phyloP scores from a whole-genome alignment of 129 eudicot genomes.

The Chrysanthemum seticuspe region DNA sequence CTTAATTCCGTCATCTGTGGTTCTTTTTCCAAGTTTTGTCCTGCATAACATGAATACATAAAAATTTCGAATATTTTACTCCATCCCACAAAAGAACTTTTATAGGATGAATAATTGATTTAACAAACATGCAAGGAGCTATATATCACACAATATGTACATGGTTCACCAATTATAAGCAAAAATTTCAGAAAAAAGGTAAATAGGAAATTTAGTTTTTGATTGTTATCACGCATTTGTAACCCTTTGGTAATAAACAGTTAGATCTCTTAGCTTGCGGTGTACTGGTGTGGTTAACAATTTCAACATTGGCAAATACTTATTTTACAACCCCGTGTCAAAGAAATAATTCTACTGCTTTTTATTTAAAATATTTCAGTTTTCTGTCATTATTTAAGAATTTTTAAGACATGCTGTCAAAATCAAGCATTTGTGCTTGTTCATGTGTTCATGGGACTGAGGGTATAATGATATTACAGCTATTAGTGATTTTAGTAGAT shows the following conservation, averaged over 20 bases:
- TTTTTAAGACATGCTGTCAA: constrained; percentile 6
- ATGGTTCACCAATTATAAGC: no score
- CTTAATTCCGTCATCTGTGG: constrained; percentile 71
- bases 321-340: neutral
- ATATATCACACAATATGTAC: neutral
- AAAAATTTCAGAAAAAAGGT: no score
- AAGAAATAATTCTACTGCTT: constrained; percentile 1
- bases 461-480: neutral
- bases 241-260: neutral
- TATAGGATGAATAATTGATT: neutral
- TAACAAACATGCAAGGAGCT: neutral
- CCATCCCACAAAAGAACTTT: no score
- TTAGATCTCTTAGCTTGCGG: neutral
- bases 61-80: neutral
- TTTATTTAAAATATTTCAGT: neutral
- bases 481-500: neutral
- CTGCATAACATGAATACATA: constrained; percentile 36
- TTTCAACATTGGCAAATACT: neutral
- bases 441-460: neutral
- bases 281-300: no score
- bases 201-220: no score
- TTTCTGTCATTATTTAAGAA: constrained; percentile 1
- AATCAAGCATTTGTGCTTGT: neutral
- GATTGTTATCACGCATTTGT: neutral
- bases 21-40: constrained; percentile 84